Evolutionary conservation across 208 protist genomes (phyloP), one percentile per base, ranked within the genome.

Genomic region (Zelonia costaricensis): DNA sequence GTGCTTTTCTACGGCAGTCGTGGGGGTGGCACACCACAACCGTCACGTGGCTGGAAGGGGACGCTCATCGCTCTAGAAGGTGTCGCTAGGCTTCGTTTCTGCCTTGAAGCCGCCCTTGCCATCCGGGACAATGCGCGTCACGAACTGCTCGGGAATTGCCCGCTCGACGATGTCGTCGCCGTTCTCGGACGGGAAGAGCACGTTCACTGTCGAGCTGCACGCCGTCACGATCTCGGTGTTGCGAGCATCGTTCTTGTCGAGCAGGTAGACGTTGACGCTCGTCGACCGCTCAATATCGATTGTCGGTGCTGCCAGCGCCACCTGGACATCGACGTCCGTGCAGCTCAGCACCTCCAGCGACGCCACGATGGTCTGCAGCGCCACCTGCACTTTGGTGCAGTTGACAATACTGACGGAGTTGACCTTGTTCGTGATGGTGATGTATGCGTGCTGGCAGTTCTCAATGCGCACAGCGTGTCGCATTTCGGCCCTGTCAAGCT

Each of bases 131-230:
- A 94, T 78, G 28, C 69, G 60, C 4, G 84, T 85, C 18, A 94
- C 75, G 46, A 91, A 94, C 74, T 94, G 87, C 71, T 91, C 83
- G 4, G 87, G 84, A 20, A 94, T 62, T 20, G 83, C 75, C 4
- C 82, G 76, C 69, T 94, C 87, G 12, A 91, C 62, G 28, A 91
- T 70, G 40, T 89, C 78, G 18, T 67, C 76, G 10, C 91, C 84
- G 44, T 82, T 75, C 16, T 74, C 64, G 0, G 76, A 75, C 3
- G 80, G 74, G 35, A 91, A 86, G 38, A 81, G 68, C 12, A 94
- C 79, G 60, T 94, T 94, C 13, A 94, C 80, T 12, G 87, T 69
- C 0, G 76, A 78, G 76, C 76, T 82, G 75, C 83, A 91, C 28
- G 84, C 75, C 1, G 87, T 91, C 18, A 94, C 81, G 0, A 94